Evolutionary conservation across 208 protist species (phyloP).

Genomic region (Trypanosomatidae sp.): DNA sequence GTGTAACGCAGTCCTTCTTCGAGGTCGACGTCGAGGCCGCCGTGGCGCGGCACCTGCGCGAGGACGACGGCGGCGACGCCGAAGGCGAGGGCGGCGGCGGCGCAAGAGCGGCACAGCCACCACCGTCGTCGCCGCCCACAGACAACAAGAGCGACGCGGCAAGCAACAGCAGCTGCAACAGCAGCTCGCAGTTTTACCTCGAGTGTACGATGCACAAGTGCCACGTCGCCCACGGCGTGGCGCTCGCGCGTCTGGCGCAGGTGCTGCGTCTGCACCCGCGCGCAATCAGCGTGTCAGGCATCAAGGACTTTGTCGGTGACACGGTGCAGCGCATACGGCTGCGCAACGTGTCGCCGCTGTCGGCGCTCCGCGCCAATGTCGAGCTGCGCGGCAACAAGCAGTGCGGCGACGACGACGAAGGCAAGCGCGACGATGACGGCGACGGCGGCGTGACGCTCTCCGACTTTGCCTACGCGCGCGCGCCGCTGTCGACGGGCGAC

Average conservation of each 20-base stretch:
- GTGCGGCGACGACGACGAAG: background rate
- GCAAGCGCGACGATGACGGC: too few species aligned
- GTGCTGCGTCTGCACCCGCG: slow-evolving; percentile 65
- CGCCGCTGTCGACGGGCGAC: slow-evolving; percentile 43
- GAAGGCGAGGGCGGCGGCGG: too few species aligned
- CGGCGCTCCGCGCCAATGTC: slow-evolving; percentile 43
- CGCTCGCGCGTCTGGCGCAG: slow-evolving; percentile 42
- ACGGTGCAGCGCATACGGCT: slow-evolving; percentile 71
- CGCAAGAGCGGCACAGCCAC: too few species aligned
- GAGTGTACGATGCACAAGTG: slow-evolving; percentile 77
- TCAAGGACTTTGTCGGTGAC: slow-evolving; percentile 84
- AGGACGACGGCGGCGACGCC: too few species aligned
- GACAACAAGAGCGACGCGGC: background rate
- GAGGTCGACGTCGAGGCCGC: slow-evolving; percentile 25
- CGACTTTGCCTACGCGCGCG: slow-evolving; percentile 66
- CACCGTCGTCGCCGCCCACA: background rate
- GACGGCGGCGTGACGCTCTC: slow-evolving; percentile 51
- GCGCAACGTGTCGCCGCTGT: slow-evolving; percentile 41
- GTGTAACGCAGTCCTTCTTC: slow-evolving; percentile 24
- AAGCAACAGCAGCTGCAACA: background rate
- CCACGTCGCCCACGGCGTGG: slow-evolving; percentile 58
- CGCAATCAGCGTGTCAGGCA: slow-evolving; percentile 63
- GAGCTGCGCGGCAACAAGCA: slow-evolving; percentile 17
- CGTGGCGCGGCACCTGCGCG: too few species aligned
- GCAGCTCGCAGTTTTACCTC: slow-evolving; percentile 14